Base-by-base conservation (phyloP, 1,284 basidiomycete species). In the Sanghuangporus sanghuang region DNA sequence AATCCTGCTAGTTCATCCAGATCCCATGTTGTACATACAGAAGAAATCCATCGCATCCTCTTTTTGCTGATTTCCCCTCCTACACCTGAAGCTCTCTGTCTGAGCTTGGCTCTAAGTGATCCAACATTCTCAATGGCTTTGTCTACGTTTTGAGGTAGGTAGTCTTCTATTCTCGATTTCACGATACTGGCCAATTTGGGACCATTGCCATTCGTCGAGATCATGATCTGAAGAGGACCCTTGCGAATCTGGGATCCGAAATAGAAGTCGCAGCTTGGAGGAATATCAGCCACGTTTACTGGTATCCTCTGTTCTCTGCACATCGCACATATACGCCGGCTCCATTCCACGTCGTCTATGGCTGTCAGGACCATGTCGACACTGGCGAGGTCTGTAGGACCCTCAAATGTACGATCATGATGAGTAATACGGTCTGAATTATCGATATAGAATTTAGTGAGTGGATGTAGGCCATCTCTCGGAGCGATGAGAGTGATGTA, bases 201-300 rank as follows among this genome's bases (percentile, higher is more conserved):
- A 3, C 95, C 94, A 69, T 92, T 89, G 32, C 97, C 97, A 63
- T 93, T 94, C 1, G 97, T 99, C 8, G 94, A 96, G 50, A 99
- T 89, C 90, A 98, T 91, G 69, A 98, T 87, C 77, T 98, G 95
- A 44, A 99, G 77, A 0, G 96, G 94, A 0, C 96, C 96, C 66
- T 89, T 84, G 42, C 94, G 88, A 64, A 98, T 89, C 73, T 96
- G 91, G 0, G 93, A 92, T 53, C 97, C 97, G 77, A 99, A 99
- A 80, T 97, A 99, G 73, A 99, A 99, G 77, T 99, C 96, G 80
- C 96, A 99, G 63, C 86, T 84, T 55, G 92, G 87, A 2, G 96
- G 97, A 57, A 98, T 93, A 77, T 99, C 96, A 38, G 97, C 96
- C 64, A 96, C 95, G 75, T 99, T 99, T 67, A 97, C 90, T 3